A percentile compares a stretch with the other conserved stretches of the same genome.
phyloP scores from a whole-genome alignment of 2,329 filamentous ascomycete genomes.

The Microdochium paspali region DNA sequence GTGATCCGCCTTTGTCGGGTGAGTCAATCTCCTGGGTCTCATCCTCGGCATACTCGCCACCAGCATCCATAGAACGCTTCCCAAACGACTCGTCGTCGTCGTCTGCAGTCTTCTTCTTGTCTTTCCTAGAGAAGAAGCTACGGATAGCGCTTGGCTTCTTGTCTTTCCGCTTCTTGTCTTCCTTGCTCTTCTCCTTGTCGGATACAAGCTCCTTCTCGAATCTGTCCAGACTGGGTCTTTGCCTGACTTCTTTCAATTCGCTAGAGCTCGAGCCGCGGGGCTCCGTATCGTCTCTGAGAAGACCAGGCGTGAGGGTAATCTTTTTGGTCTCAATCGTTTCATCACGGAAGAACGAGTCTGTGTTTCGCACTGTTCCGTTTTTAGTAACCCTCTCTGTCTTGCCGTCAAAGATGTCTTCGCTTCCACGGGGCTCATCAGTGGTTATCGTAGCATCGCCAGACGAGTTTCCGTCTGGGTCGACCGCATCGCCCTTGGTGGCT shows the following conservation, averaged over 20 bases:
- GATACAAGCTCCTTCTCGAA: conserved; percentile 39
- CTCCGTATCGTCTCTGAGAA: conserved; percentile 71
- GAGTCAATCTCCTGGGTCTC: conserved; percentile 22
- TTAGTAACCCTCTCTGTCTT: conserved; percentile 55
- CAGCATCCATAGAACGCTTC: conserved; percentile 51
- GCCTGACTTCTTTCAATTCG: conserved; percentile 36
- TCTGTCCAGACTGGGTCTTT: conserved; percentile 60
- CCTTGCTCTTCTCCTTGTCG: conserved; percentile 57
- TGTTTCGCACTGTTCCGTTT: conserved; percentile 82
- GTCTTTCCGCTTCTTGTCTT: conserved; percentile 37
- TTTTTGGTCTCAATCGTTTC: conserved; percentile 93
- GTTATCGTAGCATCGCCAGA: conserved; percentile 11
- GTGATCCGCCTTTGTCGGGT: conserved; percentile 34
- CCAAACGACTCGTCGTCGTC: conserved; percentile 53
- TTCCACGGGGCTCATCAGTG: conserved; percentile 31
- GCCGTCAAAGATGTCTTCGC: conserved; percentile 58
- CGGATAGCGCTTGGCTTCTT: conserved; percentile 37
- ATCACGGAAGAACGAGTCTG: conserved; percentile 96
- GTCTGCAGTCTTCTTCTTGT: conserved; percentile 46
- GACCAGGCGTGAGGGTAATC: conserved; percentile 88
- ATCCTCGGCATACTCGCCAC: conserved; percentile 27
- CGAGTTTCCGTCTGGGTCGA: conserved; percentile 25
- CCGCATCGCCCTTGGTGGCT: conserved; percentile 24
- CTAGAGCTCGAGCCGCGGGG: conserved; percentile 24
- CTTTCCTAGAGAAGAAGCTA: conserved; percentile 53